Base-by-base conservation (phyloP, 129 eudicot genomes). In the Kitagawia praeruptora region DNA sequence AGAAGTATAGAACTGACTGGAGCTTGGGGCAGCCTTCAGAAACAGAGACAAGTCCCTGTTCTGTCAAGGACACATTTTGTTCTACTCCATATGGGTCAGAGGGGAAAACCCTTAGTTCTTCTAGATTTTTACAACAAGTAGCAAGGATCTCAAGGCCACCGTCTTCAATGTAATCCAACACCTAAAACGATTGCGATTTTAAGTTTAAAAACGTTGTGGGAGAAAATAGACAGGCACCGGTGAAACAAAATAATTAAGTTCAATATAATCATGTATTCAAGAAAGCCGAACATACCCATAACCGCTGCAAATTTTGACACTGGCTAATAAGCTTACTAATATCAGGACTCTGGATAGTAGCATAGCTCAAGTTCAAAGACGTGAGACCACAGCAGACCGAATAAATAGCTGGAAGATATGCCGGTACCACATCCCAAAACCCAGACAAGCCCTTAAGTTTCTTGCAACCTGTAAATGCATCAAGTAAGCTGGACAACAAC, bases 21-120 rank as follows among this genome's bases (percentile, higher is more conserved):
- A 92, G 96, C 66, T 92, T 90, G 27, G 97, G 91, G 85, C 97
- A 92, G 40, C 97, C 97, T 71, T 70, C 82, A 0, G 97, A 91
- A 39, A 92, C 96, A n/a, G 93, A 76, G 53, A 92, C 93, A 44
- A 92, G 89, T 14, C 94, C 94, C 72, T 76, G 85, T 81, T 90
- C 94, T 7, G 94, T 90, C 81, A 89, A 77, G n/a, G 87, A 76
- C n/a, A 92, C 91, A 64, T 90, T 83, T 51, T 90, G 90, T 56
- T 90, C 97, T 15, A 78, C 84, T 47, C 76, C 93, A 78, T 53
- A 89, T 5, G 97, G 97, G 53, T 90, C 96, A 8, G 97, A 90
- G 41, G 97, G 97, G 72, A 92, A 92, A n/a, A 92, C 97, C 56
- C 95, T 82, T 41, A 92, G 86, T 79, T 90, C 97, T 76, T 82